Evolutionary conservation across 805 yeast species (phyloP).

Genomic region (Priceomyces fermenticarens): DNA sequence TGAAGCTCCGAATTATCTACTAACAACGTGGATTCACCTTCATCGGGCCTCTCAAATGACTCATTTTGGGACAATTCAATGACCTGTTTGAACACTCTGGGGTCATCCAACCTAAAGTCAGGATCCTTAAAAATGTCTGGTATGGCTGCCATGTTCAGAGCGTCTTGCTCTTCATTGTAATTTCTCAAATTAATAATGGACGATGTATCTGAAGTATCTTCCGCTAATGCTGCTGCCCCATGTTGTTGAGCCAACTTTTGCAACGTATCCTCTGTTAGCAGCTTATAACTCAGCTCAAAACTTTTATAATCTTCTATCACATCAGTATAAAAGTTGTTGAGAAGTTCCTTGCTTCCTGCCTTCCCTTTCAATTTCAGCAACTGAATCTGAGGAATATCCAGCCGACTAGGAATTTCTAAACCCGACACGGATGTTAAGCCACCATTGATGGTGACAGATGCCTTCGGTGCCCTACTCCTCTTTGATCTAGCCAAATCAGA

Average conservation of each 20-base stretch:
- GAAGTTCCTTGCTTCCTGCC: constrained; percentile 21
- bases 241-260: constrained; percentile 23
- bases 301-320: constrained; percentile 25
- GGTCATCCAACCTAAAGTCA: constrained; percentile 82
- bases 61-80: constrained; percentile 37
- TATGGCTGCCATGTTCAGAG: constrained; percentile 26
- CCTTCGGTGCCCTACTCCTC: constrained; percentile 28
- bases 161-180: constrained; percentile 4
- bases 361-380: constrained; percentile 35
- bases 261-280: constrained; percentile 35
- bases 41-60: constrained; percentile 14
- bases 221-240: constrained; percentile 1
- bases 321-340: constrained; percentile 14
- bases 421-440: constrained; percentile 42
- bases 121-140: constrained; percentile 69
- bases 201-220: constrained; percentile 6
- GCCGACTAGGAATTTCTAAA: constrained; percentile 65
- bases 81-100: constrained; percentile 75
- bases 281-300: constrained; percentile 37
- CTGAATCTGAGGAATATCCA: constrained; percentile 81
- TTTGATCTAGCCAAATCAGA: constrained; percentile 45
- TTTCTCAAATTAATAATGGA: constrained; percentile 8
- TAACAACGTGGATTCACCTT: constrained; percentile 23
- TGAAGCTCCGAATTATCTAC: constrained; percentile 59
- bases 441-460: constrained; percentile 37